Evolutionary conservation across 164 flowering plant species (phyloP), one percentile per base, ranked within the genome.

Genomic region (Litsea cubeba): DNA sequence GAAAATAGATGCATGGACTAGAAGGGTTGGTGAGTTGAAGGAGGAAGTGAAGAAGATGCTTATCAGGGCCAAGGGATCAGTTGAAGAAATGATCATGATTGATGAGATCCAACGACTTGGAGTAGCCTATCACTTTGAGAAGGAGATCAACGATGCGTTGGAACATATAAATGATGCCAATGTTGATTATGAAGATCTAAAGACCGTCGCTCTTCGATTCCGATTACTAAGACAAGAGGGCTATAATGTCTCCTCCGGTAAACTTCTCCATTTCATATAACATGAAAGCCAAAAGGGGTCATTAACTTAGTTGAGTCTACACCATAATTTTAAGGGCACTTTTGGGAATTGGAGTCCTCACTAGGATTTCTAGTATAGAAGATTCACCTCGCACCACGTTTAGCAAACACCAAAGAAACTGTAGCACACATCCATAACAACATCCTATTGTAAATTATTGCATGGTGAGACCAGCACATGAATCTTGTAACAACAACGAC

Each of bases 51-150:
- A 60, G 63, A 60, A n/a, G 20, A 60, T 60, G 63, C 12, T 60
- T 3, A 18, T 20, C 12, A 60, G 5, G 2, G 7, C 23, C 63
- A 60, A 60, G 20, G 63, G 23, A 18, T 60, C 63, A 5, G 20
- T 60, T 20, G 11, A 18, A 6, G 23, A 60, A 60, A n/a, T 60
- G 22, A 60, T 18, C 23, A 40, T 63, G 66, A 63, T 63, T 24
- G 66, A 63, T n/a, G 66, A 63, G 12, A 63, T 63, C 30, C 66
- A 63, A 63, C 32, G 66, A 3, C 66, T 63, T 23, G 66, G 32
- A 7, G 66, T 63, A 32, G 66, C 66, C 66, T 63, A 63, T 26
- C 66, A 63, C 66, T 63, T 63, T 24, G 66, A 63, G 32, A 7
- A 63, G 66, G 28, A 63, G 32, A 63, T 63, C 12, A n/a, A 24